phyloP scores from a whole-genome alignment of 1,284 basidiomycete genomes.

The Ganoderma lucidum region DNA sequence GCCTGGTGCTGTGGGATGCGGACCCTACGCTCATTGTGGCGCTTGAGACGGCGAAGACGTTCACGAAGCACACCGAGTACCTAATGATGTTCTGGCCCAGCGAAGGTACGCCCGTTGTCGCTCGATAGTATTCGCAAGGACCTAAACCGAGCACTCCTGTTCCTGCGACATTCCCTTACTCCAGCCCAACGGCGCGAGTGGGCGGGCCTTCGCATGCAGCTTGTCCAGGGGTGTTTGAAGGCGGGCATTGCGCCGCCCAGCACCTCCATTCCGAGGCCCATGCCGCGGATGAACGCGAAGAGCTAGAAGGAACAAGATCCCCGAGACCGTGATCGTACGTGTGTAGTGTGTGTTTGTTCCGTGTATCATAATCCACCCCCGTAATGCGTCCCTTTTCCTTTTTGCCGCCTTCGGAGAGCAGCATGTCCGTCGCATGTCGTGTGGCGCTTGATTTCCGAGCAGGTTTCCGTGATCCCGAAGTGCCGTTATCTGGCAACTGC shows the following conservation, averaged over 20 bases:
- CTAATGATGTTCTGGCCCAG: constrained; percentile 74
- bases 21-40: constrained; percentile 68
- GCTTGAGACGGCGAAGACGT: constrained; percentile 67
- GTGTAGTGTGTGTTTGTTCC: neutral
- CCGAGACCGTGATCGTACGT: constrained; percentile 3
- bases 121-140: neutral
- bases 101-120: constrained; percentile 48
- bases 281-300: constrained; percentile 15
- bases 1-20: constrained; percentile 65
- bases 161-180: neutral
- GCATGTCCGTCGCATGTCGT: constrained; percentile 1
- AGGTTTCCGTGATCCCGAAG: neutral
- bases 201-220: constrained; percentile 25
- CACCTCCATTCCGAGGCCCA: constrained; percentile 12
- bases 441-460: constrained; percentile 9
- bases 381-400: neutral
- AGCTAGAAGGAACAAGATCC: neutral
- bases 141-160: neutral
- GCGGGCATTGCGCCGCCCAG: constrained; percentile 25
- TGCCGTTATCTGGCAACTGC: neutral
- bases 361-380: constrained; percentile 12
- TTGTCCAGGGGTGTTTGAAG: constrained; percentile 29
- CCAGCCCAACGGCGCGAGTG: constrained; percentile 27
- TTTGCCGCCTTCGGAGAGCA: too few species aligned
- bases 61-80: constrained; percentile 68